Base-by-base conservation (phyloP, 73 alveolate genomes). In the Effrenium voratum region DNA sequence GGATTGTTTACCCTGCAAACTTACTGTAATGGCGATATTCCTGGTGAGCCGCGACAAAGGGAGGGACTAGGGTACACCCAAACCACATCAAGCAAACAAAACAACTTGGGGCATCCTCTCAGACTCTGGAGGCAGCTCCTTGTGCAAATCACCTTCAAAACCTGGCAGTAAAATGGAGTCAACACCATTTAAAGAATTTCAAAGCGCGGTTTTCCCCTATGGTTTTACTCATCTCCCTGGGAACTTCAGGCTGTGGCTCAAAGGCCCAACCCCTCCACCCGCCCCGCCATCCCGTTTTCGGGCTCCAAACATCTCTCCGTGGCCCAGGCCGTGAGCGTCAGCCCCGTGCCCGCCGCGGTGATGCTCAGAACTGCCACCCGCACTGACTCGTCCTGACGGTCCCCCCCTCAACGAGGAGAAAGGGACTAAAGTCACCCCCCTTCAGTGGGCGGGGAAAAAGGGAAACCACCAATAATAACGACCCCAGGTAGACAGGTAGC, bases 311-410 rank as follows among this genome's bases (percentile, higher is more conserved):
- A n/a, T n/a, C n/a, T n/a, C n/a, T 2, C n/a, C 38, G 82, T 32
- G 95, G 34, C 72, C 38, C 50, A 19, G 43, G 43, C 99, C n/a
- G 99, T 99, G 66, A 99, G 99, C 26, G 99, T 99, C 76, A 99
- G 97, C 63, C 99, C 99, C 38, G 99, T 86, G n/a, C 99, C 99
- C 24, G 99, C 99, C 2, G 99, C 99, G 0, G 99, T 97, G 93
- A 99, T 99, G 94, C 99, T 98, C 79, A 99, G 98, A 80, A 99
- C 70, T 19, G 99, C 99, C 57, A 99, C 99, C 76, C 98, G 93
- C 41, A 93, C 80, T 50, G 63, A 49, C 49, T 98, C 99, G 41
- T 99, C 99, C 95, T 81, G 73, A 26, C 10, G 28, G 30, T 0
- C 3, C 28, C 28, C n/a, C 16, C 72, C 28, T 30, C 72, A 57